phyloP scores from a whole-genome alignment of 2,329 filamentous ascomycete genomes.

The Biscogniauxia sp. region DNA sequence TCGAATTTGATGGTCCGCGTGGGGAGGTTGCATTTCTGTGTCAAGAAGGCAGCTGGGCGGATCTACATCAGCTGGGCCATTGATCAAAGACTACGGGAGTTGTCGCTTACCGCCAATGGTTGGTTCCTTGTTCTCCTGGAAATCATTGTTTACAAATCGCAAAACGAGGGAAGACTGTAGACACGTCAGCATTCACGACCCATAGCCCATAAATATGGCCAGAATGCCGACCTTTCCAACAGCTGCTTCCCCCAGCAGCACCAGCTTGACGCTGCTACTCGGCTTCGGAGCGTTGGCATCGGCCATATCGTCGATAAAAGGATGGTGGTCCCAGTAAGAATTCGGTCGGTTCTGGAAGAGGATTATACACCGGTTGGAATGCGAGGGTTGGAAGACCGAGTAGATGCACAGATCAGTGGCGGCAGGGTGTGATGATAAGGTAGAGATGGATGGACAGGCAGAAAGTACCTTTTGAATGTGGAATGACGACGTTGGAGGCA shows the following conservation, averaged over 20 bases:
- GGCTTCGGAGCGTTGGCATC: slow-evolving; percentile 81
- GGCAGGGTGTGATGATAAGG: neutral
- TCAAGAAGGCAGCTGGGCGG: slow-evolving; percentile 85
- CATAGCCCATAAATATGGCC: neutral
- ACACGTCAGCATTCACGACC: slow-evolving; percentile 18
- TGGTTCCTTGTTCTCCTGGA: slow-evolving; percentile 99
- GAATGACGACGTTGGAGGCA: slow-evolving; percentile 22
- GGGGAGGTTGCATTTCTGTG: slow-evolving; percentile 96
- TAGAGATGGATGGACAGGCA: slow-evolving; percentile 10
- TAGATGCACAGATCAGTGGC: neutral
- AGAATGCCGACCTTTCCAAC: slow-evolving; percentile 78
- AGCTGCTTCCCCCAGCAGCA: slow-evolving; percentile 93
- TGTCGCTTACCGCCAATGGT: slow-evolving; percentile 83
- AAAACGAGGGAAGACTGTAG: slow-evolving; percentile 89
- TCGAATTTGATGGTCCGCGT: slow-evolving; percentile 89
- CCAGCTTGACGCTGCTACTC: slow-evolving; percentile 99
- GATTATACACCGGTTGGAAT: neutral
- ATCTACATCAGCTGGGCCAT: slow-evolving; percentile 10
- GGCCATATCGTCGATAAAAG: slow-evolving; percentile 54
- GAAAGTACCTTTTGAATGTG: slow-evolving; percentile 12
- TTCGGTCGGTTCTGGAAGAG: neutral
- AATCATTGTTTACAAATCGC: slow-evolving; percentile 99
- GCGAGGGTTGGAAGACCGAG: neutral
- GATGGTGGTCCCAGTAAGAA: neutral
- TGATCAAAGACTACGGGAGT: slow-evolving; percentile 4